Conservation (phyloP, 768 basidiomycete genomes). For the Boletus coccyginus region DNA sequence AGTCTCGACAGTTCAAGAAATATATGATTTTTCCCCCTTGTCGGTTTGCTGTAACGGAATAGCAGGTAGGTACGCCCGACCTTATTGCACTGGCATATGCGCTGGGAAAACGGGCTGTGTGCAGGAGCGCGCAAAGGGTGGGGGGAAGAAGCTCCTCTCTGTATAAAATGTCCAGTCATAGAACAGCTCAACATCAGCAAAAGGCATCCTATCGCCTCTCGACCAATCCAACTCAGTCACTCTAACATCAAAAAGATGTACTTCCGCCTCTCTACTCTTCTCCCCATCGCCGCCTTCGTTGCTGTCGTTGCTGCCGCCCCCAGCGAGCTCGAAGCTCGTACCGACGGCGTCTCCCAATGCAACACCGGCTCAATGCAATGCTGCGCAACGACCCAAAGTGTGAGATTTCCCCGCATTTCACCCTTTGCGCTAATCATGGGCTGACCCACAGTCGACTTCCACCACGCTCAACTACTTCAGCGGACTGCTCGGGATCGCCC, state of each 20-base stretch:
- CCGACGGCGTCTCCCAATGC: background rate
- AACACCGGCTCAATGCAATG: constrained; percentile 6
- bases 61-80: background rate
- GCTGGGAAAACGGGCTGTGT: background rate
- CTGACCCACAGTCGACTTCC: too few species aligned
- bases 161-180: constrained; percentile 10
- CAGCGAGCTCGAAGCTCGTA: background rate
- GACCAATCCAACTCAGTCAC: background rate
- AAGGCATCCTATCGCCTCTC: background rate
- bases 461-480: too few species aligned
- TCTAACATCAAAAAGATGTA: constrained; percentile 3
- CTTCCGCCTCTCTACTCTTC: constrained; percentile 1
- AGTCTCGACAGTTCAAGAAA: background rate
- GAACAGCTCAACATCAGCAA: background rate
- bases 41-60: background rate
- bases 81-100: background rate
- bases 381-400: background rate
- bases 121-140: too few species aligned
- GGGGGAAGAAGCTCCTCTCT: background rate
- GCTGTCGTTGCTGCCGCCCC: background rate
- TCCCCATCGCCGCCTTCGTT: constrained; percentile 12
- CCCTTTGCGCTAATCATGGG: too few species aligned
- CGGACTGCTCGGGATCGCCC: too few species aligned
- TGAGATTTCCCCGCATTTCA: background rate
- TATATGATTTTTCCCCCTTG: background rate